These are phyloP conservation scores for Hypocreales sp. DNA, from an alignment of 2,329 filamentous ascomycete genomes.

Conservation along the genomic window DNA sequence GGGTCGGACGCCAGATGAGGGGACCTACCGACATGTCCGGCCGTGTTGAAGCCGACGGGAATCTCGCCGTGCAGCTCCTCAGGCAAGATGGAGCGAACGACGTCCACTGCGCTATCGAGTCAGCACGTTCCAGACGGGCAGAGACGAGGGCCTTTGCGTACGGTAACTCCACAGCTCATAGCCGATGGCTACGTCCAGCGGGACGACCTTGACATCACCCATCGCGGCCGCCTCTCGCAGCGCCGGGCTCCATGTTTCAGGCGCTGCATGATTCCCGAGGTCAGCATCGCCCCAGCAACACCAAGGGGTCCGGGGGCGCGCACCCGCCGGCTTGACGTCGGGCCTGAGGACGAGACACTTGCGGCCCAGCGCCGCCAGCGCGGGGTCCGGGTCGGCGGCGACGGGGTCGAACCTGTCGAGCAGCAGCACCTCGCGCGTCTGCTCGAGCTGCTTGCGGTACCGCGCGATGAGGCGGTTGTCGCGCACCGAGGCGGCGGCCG, in stretches of 20 bases:
- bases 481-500: slow-evolving; percentile 64
- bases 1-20: not conserved
- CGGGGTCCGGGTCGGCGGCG: slow-evolving; percentile 42
- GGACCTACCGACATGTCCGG: slow-evolving; percentile 65
- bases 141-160: too few species aligned
- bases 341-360: slow-evolving; percentile 48
- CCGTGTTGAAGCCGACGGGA: slow-evolving; percentile 72
- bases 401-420: slow-evolving; percentile 50
- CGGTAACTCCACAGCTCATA: slow-evolving; percentile 82
- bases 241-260: slow-evolving; percentile 60
- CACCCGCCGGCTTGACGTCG: slow-evolving; percentile 36
- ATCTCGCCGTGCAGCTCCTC: slow-evolving; percentile 67
- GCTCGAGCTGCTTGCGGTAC: slow-evolving; percentile 50
- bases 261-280: slow-evolving; percentile 18
- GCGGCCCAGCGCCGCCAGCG: slow-evolving; percentile 34
- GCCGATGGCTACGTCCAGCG: slow-evolving; percentile 59
- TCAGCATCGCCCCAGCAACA: too few species aligned
- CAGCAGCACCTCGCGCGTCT: slow-evolving; percentile 48
- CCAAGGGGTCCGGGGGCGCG: not conserved
- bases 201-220: slow-evolving; percentile 54
- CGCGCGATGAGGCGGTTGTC: slow-evolving; percentile 61
- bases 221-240: slow-evolving; percentile 53
- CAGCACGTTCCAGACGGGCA: too few species aligned
- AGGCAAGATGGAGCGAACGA: slow-evolving; percentile 69
- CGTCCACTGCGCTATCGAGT: slow-evolving; percentile 55